Conservation (phyloP, 225 moss, liverwort and hornwort species). For the Sphagnum contortum region DNA sequence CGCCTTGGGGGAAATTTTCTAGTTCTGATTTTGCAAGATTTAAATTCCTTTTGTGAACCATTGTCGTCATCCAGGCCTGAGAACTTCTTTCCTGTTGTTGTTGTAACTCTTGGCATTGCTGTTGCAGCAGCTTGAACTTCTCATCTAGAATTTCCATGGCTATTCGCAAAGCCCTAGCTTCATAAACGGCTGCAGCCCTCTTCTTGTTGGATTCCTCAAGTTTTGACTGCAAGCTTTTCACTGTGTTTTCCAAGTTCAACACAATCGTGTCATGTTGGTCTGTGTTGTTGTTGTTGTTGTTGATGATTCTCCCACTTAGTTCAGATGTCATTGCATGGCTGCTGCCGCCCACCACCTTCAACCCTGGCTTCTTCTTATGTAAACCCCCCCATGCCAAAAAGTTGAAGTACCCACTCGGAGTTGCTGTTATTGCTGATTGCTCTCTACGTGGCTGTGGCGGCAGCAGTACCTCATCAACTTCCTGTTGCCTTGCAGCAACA, state of each 20-base stretch:
- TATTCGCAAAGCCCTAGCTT: slow-evolving; percentile 9
- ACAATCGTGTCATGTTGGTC: too few relatives aligned
- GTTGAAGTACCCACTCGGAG: slow-evolving; percentile 17
- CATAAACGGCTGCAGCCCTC: slow-evolving; percentile 23
- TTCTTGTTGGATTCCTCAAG: slow-evolving; percentile 26
- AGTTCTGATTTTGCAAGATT: too few relatives aligned
- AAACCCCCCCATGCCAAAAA: slow-evolving; percentile 36
- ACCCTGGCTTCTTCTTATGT: too few relatives aligned
- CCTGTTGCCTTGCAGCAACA: slow-evolving; percentile 6
- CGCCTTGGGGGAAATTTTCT: too few relatives aligned
- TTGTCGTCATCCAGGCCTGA: slow-evolving; percentile 16
- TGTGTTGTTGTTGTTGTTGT: slow-evolving; percentile 12
- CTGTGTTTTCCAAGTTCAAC: slow-evolving; percentile 1
- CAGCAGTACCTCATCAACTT: slow-evolving; percentile 9
- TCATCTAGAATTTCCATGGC: slow-evolving; percentile 27
- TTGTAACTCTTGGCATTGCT: slow-evolving; percentile 36
- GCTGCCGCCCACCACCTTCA: slow-evolving; percentile 8
- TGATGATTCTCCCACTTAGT: slow-evolving; percentile 4
- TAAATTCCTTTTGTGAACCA: not conserved
- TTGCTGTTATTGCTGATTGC: too few relatives aligned
- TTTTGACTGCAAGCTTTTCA: slow-evolving; percentile 20
- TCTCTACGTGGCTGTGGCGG: slow-evolving; percentile 5
- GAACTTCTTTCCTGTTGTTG: slow-evolving; percentile 13
- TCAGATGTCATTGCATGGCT: slow-evolving; percentile 1
- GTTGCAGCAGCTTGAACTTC: slow-evolving; percentile 31